These are phyloP conservation scores for Ophiosphaerella narmari DNA, from an alignment of 2,329 filamentous ascomycete genomes.

Conservation along the genomic window DNA sequence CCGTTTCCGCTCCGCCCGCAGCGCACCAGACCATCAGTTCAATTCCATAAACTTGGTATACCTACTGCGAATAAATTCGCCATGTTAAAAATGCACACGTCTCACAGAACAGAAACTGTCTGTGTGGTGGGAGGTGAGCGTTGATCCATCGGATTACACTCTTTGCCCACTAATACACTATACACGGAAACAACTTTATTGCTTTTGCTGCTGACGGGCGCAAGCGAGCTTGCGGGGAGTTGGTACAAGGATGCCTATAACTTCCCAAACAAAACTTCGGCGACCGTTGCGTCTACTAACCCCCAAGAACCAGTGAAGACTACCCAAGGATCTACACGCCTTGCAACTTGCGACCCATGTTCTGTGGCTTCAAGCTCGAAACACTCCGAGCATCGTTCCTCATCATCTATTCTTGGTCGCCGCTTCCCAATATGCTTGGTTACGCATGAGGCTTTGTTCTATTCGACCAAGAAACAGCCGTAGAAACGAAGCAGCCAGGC, in stretches of 20 bases:
- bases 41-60: not conserved
- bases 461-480: constrained; percentile 1
- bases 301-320: constrained; percentile 25
- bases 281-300: constrained; percentile 30
- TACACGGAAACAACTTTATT: constrained; percentile 8
- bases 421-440: not conserved
- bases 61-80: not conserved
- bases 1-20: constrained; percentile 41
- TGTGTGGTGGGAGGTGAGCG: constrained; percentile 7
- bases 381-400: constrained; percentile 26
- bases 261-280: constrained; percentile 36
- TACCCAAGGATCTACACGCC: constrained; percentile 34
- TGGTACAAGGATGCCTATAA: constrained; percentile 21
- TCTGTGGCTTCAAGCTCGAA: constrained; percentile 38
- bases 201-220: constrained; percentile 35
- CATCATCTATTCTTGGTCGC: constrained; percentile 7
- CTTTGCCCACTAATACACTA: constrained; percentile 6
- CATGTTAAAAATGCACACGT: not conserved
- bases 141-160: not conserved
- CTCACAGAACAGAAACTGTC: not conserved
- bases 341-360: constrained; percentile 24
- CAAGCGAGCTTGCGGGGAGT: constrained; percentile 35
- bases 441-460: constrained; percentile 3
- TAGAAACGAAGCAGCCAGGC: constrained; percentile 18
- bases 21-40: constrained; percentile 24